These are phyloP conservation scores for Leccinellum albellum DNA, from an alignment of 768 basidiomycete genomes.

Conservation along the genomic window DNA sequence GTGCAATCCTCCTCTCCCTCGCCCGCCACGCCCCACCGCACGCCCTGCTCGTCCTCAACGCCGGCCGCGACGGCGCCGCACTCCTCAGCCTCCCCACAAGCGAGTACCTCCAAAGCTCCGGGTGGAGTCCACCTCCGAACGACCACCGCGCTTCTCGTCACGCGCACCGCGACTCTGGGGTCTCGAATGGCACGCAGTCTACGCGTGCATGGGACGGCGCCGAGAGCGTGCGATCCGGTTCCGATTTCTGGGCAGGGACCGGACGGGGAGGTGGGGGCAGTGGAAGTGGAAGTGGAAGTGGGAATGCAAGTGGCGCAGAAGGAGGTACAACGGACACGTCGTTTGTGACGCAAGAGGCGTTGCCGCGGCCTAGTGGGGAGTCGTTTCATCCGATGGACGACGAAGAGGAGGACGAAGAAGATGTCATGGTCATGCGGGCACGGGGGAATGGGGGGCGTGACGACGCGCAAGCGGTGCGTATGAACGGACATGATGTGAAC, in stretches of 20 bases:
- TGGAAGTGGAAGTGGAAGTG: not conserved
- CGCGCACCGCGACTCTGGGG: constrained; percentile 17
- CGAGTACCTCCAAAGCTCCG: constrained; percentile 84
- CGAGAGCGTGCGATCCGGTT: constrained; percentile 58
- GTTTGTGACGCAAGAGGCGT: not conserved
- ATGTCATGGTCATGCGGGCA: not conserved
- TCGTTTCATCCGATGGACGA: constrained; percentile 34
- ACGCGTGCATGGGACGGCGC: constrained; percentile 26
- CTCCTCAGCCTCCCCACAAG: constrained; percentile 76
- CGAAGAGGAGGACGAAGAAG: constrained; percentile 17
- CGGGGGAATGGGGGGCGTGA: not conserved
- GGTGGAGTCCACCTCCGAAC: constrained; percentile 46
- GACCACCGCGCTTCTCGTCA: constrained; percentile 6
- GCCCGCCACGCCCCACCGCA: constrained; percentile 65
- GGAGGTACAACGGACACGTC: constrained; percentile 7
- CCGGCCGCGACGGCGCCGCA: constrained; percentile 77
- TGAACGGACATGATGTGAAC: constrained; percentile 15
- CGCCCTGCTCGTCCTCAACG: constrained; percentile 76
- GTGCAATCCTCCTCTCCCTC: constrained; percentile 73
- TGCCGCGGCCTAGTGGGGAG: constrained; percentile 24
- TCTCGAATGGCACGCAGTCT: constrained; percentile 13
- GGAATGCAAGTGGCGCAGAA: not conserved
- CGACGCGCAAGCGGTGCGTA: not conserved
- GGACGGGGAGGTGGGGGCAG: not conserved
- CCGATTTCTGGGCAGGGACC: constrained; percentile 71